Evolutionary conservation across 2,329 filamentous ascomycete species (phyloP).

Genomic region (Colletotrichum tropicale): DNA sequence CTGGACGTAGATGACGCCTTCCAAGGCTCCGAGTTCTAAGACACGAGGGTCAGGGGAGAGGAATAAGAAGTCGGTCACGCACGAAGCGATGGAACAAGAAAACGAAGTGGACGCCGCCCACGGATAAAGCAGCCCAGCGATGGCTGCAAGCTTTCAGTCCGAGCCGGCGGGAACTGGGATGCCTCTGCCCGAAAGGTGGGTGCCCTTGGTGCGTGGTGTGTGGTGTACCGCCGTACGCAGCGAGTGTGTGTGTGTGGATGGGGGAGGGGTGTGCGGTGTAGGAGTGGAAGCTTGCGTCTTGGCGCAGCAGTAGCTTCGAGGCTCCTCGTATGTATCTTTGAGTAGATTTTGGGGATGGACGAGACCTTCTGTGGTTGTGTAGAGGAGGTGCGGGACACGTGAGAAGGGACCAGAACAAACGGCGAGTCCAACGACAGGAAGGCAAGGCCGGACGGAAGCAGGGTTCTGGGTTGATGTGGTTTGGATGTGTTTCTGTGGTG

Average conservation of each 20-base stretch:
- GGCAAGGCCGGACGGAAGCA: neutral
- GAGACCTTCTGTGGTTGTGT: neutral
- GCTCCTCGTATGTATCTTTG: slow-evolving; percentile 4
- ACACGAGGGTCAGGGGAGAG: slow-evolving; percentile 9
- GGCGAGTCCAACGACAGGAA: neutral
- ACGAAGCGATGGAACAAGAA: slow-evolving; percentile 4
- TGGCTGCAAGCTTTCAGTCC: slow-evolving; percentile 11
- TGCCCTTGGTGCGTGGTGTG: slow-evolving; percentile 4
- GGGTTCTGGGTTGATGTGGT: neutral
- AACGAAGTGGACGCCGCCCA: neutral
- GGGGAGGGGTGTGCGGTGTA: slow-evolving; percentile 3
- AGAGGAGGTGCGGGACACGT: neutral
- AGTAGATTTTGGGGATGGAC: neutral
- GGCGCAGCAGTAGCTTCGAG: slow-evolving; percentile 18
- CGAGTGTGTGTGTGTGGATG: neutral
- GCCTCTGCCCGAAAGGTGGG: slow-evolving; percentile 15
- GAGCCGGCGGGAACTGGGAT: slow-evolving; percentile 16
- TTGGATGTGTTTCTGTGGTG: neutral
- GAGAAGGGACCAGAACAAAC: neutral
- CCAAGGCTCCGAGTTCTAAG: slow-evolving; percentile 7
- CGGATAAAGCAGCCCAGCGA: slow-evolving; percentile 14
- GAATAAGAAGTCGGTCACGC: slow-evolving; percentile 18
- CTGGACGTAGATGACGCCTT: neutral
- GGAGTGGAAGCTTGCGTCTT: slow-evolving; percentile 15
- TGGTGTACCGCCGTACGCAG: neutral